Evolutionary conservation across 2,329 filamentous ascomycete species (phyloP), one percentile per base, ranked within the genome.

Genomic region (Blastomyces emzantsi): DNA sequence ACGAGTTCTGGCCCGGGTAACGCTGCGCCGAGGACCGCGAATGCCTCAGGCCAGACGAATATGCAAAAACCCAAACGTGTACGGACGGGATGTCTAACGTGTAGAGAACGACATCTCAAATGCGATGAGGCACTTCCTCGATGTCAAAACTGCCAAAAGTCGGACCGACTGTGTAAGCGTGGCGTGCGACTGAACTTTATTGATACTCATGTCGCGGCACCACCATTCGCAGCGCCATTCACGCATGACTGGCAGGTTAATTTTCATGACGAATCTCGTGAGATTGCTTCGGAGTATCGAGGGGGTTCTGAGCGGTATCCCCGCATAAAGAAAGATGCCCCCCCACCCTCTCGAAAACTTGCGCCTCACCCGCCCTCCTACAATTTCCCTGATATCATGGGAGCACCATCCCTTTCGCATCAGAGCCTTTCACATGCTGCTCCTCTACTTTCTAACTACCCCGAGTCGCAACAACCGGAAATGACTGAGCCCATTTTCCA

Each of bases 111-210:
- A 57, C 92, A 96, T 79, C 80, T 96, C 61, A 96, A 96, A 75
- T 96, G 92, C 74, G 92, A 96, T 72, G 91, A 96, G 75, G 87
- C 81, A 5, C 71, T 81, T 65, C 84, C 85, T 11, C 78, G 79
- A 63, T 87, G 85, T 71, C 81, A 89, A 70, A 97, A 97, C 71
- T 97, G 93, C 76, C 85, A 86, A 64, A 97, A 96, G 77, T 94
- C 92, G 61, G 92, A 87, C 71, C 83, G 93, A 60, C 81, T 87
- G 64, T 97, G 93, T 79, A 92, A 92, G 73, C 85, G 92, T 69
- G 93, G 92, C 22, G 81, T 97, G 60, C 85, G 90, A 47, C 80
- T 97, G 51, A 97, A 96, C 77, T 97, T 96, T 71, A 92, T 96
- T 69, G 92, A 96, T 72, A 89, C 88, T 3, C 87, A 88, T 66